Conservation (phyloP, 768 basidiomycete genomes). For the Mycena polygramma region DNA sequence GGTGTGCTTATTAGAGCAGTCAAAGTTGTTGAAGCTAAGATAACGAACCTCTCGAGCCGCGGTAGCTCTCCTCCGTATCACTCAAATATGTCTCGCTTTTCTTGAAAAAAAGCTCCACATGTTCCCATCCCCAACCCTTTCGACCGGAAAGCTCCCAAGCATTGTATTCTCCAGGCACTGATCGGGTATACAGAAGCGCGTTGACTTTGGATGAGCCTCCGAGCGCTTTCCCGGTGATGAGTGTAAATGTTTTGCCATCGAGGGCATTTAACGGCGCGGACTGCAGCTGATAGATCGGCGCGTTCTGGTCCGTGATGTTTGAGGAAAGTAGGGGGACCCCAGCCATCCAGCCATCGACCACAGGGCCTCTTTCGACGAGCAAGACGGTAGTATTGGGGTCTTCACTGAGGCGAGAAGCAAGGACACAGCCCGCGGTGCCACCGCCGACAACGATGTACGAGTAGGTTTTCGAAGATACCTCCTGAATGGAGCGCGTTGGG, state of each 20-base stretch:
- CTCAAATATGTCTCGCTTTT: slow-evolving; percentile 37
- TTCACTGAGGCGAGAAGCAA: slow-evolving; percentile 54
- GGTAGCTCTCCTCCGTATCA: slow-evolving; percentile 1
- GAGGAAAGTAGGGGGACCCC: slow-evolving; percentile 51
- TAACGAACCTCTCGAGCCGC: slow-evolving; percentile 22
- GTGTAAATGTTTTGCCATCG: slow-evolving; percentile 25
- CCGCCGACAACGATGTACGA: slow-evolving; percentile 35
- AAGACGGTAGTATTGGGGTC: slow-evolving; percentile 46
- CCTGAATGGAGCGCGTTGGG: slow-evolving; percentile 1
- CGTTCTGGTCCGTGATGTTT: slow-evolving; percentile 39
- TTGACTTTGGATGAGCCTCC: slow-evolving; percentile 49
- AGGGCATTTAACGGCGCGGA: slow-evolving; percentile 29
- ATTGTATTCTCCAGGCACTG: slow-evolving; percentile 47
- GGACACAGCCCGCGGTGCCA: slow-evolving; percentile 55
- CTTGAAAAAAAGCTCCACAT: slow-evolving; percentile 44
- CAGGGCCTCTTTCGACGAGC: slow-evolving; percentile 51
- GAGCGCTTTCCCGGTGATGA: slow-evolving; percentile 45
- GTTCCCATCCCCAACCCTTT: slow-evolving; percentile 45
- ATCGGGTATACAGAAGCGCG: slow-evolving; percentile 45
- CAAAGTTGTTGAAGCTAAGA: not conserved
- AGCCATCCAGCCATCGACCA: slow-evolving; percentile 46
- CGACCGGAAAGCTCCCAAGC: slow-evolving; percentile 42
- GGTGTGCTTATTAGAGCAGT: not conserved
- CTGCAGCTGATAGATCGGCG: slow-evolving; percentile 29
- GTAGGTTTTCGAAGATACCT: too few species aligned